phyloP scores from a whole-genome alignment of 345 rosid genomes.

The Hypericum androsaemum region DNA sequence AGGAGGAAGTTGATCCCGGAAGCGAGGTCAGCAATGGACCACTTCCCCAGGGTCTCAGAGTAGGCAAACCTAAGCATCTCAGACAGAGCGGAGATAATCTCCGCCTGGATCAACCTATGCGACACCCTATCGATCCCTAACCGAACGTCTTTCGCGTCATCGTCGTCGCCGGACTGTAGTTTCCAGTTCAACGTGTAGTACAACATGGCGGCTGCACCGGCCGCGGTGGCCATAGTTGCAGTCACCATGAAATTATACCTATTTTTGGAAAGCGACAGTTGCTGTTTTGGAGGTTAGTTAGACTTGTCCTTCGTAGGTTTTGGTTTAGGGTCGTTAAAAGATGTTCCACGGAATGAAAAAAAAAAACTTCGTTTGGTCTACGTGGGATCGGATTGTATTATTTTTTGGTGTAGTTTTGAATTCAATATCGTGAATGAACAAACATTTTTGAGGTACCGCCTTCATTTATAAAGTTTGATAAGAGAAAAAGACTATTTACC shows the following conservation, averaged over 20 bases:
- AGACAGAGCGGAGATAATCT: constrained; percentile 81
- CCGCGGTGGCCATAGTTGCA: constrained; percentile 98
- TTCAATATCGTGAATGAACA: no score
- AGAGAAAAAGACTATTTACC: no score
- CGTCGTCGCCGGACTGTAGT: constrained; percentile 22
- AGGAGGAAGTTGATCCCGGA: constrained; percentile 85
- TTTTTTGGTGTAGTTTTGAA: no score
- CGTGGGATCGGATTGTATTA: no score
- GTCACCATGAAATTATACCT: constrained; percentile 80
- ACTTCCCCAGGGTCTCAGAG: constrained; percentile 93
- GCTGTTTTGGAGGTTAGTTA: no score
- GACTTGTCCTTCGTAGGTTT: no score
- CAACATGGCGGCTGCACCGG: constrained; percentile 92
- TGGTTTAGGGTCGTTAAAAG: no score
- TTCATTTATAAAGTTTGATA: no score
- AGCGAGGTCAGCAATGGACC: constrained; percentile 96
- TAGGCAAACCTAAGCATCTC: constrained; percentile 93
- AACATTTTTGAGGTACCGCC: no score
- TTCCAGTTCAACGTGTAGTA: constrained; percentile 77
- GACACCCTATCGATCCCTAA: constrained; percentile 67
- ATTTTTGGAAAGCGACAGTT: no score
- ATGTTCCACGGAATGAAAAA: no score
- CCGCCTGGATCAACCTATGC: constrained; percentile 75
- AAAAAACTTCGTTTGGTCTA: no score
- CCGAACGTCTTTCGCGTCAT: constrained; percentile 17